A percentile compares a stretch with the other conserved stretches of the same genome.
phyloP scores from a whole-genome alignment of 2,329 filamentous ascomycete species.

The Cercospora canescens region DNA sequence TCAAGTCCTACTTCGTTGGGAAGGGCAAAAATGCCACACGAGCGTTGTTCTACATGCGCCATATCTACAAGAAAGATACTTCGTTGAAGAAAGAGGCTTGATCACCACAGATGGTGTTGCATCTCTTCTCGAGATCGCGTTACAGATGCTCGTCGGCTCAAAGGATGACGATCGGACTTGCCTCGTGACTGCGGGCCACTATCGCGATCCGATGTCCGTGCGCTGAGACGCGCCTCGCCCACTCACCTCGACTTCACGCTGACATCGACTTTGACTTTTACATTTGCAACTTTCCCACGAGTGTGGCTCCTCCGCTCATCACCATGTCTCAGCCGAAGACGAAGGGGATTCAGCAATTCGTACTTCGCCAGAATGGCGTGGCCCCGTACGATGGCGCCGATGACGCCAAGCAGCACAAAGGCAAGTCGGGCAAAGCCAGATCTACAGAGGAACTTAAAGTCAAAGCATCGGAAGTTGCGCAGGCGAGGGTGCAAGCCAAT shows the following conservation, averaged over 20 bases:
- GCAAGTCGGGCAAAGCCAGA: not conserved
- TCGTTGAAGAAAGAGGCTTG: not conserved
- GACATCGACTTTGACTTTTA: not conserved
- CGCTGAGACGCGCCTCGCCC: not conserved
- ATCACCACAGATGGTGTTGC: not conserved
- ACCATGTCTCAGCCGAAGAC: not conserved
- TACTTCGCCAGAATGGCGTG: conserved; percentile 9
- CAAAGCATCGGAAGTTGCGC: not conserved
- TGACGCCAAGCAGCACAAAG: not conserved
- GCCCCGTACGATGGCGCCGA: not conserved
- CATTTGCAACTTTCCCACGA: not conserved
- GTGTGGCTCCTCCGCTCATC: not conserved
- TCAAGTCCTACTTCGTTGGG: conserved; percentile 34
- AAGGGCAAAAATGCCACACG: conserved; percentile 30
- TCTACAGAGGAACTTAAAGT: not conserved
- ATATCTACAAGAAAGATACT: conserved; percentile 5
- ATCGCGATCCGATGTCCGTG: not conserved
- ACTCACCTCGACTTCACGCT: not conserved
- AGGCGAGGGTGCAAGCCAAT: not conserved
- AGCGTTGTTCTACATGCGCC: conserved; percentile 8
- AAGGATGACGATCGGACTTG: conserved; percentile 2
- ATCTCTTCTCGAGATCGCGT: not conserved
- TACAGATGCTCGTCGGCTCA: not conserved
- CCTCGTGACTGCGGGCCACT: conserved; percentile 5
- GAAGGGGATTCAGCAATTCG: conserved; percentile 8